Percentiles rank a stretch among this genome's conserved stretches.
These are phyloP conservation scores for Nicotiana rustica DNA, from an alignment of 305 asterid species.

Conservation along the genomic window DNA sequence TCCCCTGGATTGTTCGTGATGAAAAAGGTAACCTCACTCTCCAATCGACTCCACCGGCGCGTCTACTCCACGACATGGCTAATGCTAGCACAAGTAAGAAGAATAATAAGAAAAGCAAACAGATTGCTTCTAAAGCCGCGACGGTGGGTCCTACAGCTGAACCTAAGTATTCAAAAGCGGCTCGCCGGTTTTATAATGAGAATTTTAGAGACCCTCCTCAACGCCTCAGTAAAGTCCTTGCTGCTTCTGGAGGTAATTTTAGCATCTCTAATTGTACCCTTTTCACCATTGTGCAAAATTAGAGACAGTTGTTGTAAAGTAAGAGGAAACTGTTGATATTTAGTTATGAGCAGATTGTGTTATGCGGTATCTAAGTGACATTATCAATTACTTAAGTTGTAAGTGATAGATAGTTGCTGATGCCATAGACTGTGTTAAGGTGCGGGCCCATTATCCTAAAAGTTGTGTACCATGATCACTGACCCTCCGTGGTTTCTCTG, in stretches of 20 bases:
- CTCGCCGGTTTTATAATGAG: conserved; percentile 92
- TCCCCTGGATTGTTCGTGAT: conserved; percentile 76
- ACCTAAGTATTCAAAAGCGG: conserved; percentile 93
- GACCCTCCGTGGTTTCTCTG: neutral
- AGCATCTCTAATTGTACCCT: conserved; percentile 12
- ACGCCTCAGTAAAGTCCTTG: conserved; percentile 89
- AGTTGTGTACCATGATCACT: neutral
- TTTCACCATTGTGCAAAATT: neutral
- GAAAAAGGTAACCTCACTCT: conserved; percentile 66
- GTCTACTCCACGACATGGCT: conserved; percentile 60
- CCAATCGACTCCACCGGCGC: conserved; percentile 60
- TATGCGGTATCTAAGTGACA: neutral
- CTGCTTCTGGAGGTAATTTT: conserved; percentile 89
- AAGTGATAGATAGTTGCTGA: neutral
- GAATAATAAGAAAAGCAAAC: conserved; percentile 61
- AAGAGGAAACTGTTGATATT: too few relatives aligned
- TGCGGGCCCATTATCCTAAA: neutral
- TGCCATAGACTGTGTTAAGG: conserved; percentile 4
- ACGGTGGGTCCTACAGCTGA: conserved; percentile 44
- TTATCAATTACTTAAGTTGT: neutral
- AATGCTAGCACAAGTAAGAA: conserved; percentile 48
- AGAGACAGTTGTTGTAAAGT: neutral
- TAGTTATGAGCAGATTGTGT: neutral
- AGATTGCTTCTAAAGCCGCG: conserved; percentile 47
- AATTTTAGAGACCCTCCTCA: conserved; percentile 85